Evolutionary conservation across 768 basidiomycete species (phyloP), one percentile per base, ranked within the genome.

Genomic region (Boletus reticulatus): DNA sequence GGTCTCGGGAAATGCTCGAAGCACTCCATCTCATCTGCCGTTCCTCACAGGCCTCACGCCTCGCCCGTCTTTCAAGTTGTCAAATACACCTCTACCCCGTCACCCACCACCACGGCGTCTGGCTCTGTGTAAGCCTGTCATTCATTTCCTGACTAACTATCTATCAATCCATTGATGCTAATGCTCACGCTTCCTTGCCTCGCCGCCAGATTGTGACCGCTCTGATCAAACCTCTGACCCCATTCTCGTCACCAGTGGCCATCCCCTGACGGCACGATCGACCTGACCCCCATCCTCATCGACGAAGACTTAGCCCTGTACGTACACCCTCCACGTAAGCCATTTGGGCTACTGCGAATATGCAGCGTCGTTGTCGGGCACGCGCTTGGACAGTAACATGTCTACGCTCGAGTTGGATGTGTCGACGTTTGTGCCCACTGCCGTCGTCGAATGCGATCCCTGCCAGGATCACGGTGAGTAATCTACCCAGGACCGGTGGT

Each of bases 211-310:
- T 63, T n/a, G 67, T 70, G n/a, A 22, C 62, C n/a, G 14, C 57
- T 1, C 43, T 71, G 45, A 52, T 71, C 57, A 72, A 62, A 22
- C 22, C 22, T 22, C 22, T 22, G n/a, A 67, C n/a, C 59, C 56
- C 51, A 16, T 66, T 22, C 65, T 46, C 20, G 22, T 71, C n/a
- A 43, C 55, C 20, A 56, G 24, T 27, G 6, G 5, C 61, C 17
- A 69, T 68, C 12, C 37, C 57, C 46, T 70, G 71, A 70, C 24
- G 71, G 71, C 32, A 54, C 61, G 37, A 32, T 72, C 36, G 67
- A 72, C 41, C 3, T n/a, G 0, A 42, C 32, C 0, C 58, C 59
- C 14, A 59, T 60, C 32, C 48, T 62, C 22, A 39, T 70, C 24
- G 69, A 70, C 22, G 70, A 72, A 27, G 24, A 27, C 5, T 27